These are phyloP conservation scores for Oenanthe javanica DNA, from an alignment of 140 eudicot genomes.

Conservation along the genomic window DNA sequence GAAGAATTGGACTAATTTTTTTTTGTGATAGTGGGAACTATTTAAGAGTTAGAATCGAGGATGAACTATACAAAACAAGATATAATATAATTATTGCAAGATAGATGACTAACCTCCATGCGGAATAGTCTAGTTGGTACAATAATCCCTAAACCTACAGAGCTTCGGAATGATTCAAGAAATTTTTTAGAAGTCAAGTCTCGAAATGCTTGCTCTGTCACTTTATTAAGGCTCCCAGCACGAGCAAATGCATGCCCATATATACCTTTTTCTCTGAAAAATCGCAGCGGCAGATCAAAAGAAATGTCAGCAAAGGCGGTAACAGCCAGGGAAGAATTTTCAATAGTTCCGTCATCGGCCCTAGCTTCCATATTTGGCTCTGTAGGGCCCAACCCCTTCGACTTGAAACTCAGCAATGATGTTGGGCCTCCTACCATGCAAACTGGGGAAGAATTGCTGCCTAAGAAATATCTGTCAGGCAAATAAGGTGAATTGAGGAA, in stretches of 20 bases:
- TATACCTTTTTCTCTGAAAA: slow-evolving; percentile 67
- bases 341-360: slow-evolving; percentile 27
- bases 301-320: slow-evolving; percentile 93
- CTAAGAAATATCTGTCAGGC: slow-evolving; percentile 81
- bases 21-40: background rate
- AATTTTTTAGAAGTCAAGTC: slow-evolving; percentile 48
- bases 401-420: slow-evolving; percentile 72
- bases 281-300: slow-evolving; percentile 79
- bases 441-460: slow-evolving; percentile 88
- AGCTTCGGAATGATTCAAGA: slow-evolving; percentile 55
- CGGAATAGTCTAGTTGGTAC: slow-evolving; percentile 80
- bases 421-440: slow-evolving; percentile 75
- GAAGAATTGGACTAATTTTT: background rate
- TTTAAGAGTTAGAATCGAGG: background rate
- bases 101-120: slow-evolving; percentile 69
- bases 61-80: background rate
- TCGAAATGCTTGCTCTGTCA: slow-evolving; percentile 56
- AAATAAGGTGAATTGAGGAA: slow-evolving; percentile 40
- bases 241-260: slow-evolving; percentile 84
- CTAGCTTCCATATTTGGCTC: slow-evolving; percentile 54
- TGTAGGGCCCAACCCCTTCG: slow-evolving; percentile 78
- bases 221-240: slow-evolving; percentile 72
- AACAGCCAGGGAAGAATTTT: slow-evolving; percentile 51
- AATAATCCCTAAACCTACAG: slow-evolving; percentile 73
- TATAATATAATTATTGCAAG: background rate